Evolutionary conservation across 495 filamentous ascomycete genomes (phyloP).

Genomic region (Neurospora cerealis): DNA sequence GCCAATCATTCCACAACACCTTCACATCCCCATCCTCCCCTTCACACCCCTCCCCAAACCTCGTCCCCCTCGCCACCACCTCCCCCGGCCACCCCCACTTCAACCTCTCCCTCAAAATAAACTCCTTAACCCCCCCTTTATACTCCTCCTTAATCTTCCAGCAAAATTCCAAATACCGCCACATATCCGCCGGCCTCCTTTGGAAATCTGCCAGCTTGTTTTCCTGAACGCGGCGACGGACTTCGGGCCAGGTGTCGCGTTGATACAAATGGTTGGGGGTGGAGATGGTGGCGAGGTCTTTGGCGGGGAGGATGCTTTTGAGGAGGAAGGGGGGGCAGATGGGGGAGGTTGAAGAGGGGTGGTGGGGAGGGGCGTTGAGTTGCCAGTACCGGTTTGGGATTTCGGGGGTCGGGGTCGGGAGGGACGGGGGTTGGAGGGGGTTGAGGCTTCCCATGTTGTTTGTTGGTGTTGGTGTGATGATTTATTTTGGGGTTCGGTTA

Average conservation of each 20-base stretch:
- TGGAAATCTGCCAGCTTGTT: slow-evolving; percentile 69
- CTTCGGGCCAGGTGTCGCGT: slow-evolving; percentile 51
- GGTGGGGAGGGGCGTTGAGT: slow-evolving; percentile 52
- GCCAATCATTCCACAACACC: slow-evolving; percentile 83
- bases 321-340: slow-evolving; percentile 61
- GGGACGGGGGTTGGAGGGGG: neutral
- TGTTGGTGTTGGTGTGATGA: neutral
- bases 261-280: slow-evolving; percentile 53
- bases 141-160: slow-evolving; percentile 50
- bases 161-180: slow-evolving; percentile 60
- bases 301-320: slow-evolving; percentile 31
- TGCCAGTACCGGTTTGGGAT: slow-evolving; percentile 61
- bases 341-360: slow-evolving; percentile 47
- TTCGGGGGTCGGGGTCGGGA: neutral
- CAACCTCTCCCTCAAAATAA: slow-evolving; percentile 56
- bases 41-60: slow-evolving; percentile 40
- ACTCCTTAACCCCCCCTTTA: slow-evolving; percentile 59
- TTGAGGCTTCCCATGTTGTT: slow-evolving; percentile 16
- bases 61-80: slow-evolving; percentile 19
- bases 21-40: slow-evolving; percentile 42
- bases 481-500: too few species aligned
- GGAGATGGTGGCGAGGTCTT: slow-evolving; percentile 51
- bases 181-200: slow-evolving; percentile 60
- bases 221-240: slow-evolving; percentile 46
- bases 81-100: slow-evolving; percentile 40